Conservation (phyloP, 2,329 filamentous ascomycete genomes). For the Botryosphaeria dothidea region DNA sequence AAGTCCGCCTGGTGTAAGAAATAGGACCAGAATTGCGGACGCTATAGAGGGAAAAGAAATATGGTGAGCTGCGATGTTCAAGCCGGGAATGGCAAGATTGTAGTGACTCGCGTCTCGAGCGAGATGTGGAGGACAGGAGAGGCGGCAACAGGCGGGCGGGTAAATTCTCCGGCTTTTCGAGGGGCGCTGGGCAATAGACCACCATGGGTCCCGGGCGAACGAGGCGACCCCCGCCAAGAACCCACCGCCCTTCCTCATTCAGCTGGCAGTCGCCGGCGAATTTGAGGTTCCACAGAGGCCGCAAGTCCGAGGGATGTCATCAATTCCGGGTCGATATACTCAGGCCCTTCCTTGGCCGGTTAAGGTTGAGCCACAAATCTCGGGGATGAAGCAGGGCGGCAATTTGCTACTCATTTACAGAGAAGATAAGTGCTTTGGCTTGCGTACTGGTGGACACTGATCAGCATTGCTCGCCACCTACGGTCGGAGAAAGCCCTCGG, state of each 20-base stretch:
- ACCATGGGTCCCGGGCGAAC: conserved; percentile 5
- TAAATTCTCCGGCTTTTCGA: neutral
- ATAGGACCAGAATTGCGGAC: neutral
- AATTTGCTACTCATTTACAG: neutral
- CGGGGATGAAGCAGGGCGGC: neutral
- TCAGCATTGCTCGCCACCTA: neutral
- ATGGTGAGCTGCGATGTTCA: too few species aligned
- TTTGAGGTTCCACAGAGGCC: neutral
- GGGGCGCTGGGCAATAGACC: neutral
- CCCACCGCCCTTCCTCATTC: neutral
- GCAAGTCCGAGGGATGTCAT: neutral
- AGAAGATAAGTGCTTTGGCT: neutral
- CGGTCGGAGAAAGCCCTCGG: neutral
- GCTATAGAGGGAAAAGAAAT: neutral
- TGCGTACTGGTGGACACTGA: neutral
- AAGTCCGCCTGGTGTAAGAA: neutral
- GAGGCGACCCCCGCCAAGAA: conserved; percentile 5
- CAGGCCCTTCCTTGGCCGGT: neutral
- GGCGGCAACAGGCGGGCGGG: neutral
- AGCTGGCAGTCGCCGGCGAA: neutral
- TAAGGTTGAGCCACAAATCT: neutral
- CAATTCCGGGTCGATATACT: neutral
- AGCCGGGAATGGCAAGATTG: too few species aligned
- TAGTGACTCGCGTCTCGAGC: too few species aligned
- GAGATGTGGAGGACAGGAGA: neutral